Conservation (phyloP, 495 filamentous ascomycete species). For the Rhypophila decipiens region DNA sequence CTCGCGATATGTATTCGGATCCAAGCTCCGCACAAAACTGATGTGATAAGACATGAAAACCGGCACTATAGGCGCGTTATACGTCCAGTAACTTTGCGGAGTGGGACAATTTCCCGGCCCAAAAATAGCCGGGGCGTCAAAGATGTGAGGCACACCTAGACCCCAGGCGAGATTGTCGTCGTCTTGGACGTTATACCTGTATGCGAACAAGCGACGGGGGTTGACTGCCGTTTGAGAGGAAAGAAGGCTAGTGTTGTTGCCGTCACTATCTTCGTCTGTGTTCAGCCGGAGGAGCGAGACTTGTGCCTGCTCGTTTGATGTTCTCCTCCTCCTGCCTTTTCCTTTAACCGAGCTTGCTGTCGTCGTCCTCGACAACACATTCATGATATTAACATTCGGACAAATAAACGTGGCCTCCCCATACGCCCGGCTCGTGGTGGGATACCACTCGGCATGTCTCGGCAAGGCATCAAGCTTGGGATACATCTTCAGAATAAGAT, state of each 20-base stretch:
- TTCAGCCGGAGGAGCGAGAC: too few species aligned
- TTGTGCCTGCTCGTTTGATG: too few species aligned
- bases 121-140: conserved; percentile 36
- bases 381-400: conserved; percentile 37
- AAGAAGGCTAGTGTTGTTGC: not conserved
- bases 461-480: conserved; percentile 16
- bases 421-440: conserved; percentile 44
- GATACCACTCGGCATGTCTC: conserved; percentile 29
- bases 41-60: conserved; percentile 38
- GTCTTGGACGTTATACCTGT: conserved; percentile 24
- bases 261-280: not conserved
- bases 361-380: conserved; percentile 4
- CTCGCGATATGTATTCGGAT: conserved; percentile 24
- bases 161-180: conserved; percentile 9
- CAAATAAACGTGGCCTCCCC: conserved; percentile 62
- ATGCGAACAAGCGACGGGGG: conserved; percentile 7
- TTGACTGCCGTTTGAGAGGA: not conserved
- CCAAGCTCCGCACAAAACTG: conserved; percentile 32
- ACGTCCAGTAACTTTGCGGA: conserved; percentile 27
- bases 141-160: conserved; percentile 19
- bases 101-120: conserved; percentile 29
- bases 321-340: not conserved
- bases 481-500: conserved; percentile 29
- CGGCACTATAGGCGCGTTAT: conserved; percentile 27
- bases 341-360: not conserved